Percentiles rank a stretch among this genome's conserved stretches.
Conservation (phyloP, 2,329 filamentous ascomycete genomes). For the Cercospora sp. region DNA sequence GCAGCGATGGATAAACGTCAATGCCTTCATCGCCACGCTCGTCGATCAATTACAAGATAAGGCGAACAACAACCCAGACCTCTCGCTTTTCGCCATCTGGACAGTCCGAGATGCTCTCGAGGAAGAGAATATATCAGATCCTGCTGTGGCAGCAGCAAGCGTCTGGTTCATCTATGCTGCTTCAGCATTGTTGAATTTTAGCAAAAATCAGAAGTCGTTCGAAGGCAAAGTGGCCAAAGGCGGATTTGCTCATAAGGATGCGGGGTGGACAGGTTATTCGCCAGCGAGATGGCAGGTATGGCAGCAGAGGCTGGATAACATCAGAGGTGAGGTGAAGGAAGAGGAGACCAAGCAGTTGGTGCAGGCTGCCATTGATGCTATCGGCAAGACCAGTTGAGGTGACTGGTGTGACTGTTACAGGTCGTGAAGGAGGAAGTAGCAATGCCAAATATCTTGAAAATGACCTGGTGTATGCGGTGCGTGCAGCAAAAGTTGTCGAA, state of each 20-base stretch:
- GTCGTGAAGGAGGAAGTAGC: not conserved
- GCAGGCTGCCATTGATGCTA: conserved; percentile 23
- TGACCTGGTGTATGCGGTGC: not conserved
- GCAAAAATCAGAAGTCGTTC: conserved; percentile 31
- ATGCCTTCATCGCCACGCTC: conserved; percentile 34
- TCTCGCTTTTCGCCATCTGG: conserved; percentile 37
- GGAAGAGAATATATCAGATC: conserved; percentile 28
- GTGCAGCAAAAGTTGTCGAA: not conserved
- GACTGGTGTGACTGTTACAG: not conserved
- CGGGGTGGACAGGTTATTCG: conserved; percentile 34
- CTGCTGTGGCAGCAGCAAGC: conserved; percentile 31
- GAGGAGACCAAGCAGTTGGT: conserved; percentile 23
- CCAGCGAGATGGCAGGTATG: conserved; percentile 34
- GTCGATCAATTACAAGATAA: conserved; percentile 28
- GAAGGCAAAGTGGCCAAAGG: conserved; percentile 35
- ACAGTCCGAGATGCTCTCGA: conserved; percentile 35
- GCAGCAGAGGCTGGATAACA: conserved; percentile 24
- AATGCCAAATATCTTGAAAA: not conserved
- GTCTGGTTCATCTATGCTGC: conserved; percentile 37
- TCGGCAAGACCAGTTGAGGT: conserved; percentile 14
- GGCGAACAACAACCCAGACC: conserved; percentile 27
- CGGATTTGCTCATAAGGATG: conserved; percentile 27
- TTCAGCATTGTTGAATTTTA: conserved; percentile 27
- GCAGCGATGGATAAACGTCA: conserved; percentile 35
- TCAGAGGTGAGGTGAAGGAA: conserved; percentile 19